Evolutionary conservation across 176 grass and related monocot species (phyloP), one percentile per base, ranked within the genome.

Genomic region (Miscanthus lutarioriparius): DNA sequence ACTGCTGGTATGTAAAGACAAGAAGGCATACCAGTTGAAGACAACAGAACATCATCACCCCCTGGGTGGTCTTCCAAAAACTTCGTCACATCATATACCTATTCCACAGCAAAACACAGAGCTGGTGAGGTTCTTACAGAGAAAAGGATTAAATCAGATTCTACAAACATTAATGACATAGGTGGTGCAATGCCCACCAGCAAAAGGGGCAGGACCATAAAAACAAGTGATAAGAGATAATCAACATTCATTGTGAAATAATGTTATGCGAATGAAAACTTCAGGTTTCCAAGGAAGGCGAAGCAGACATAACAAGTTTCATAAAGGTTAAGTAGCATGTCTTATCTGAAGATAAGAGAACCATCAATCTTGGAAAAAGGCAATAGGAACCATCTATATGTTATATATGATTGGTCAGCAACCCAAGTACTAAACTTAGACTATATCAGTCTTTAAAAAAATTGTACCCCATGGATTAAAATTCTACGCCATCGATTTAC

Each of bases 21-120:
- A 83, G 37, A 75, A 38, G n/a, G 49, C 67, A 22, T 89, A 97
- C 94, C 94, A 4, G 94, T 93, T 0, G 94, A 97, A 64, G 94
- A 97, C 68, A 94, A 25, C 67, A 97, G 77, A n/a, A 97, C 94
- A 40, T 97, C 94, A 2, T 94, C 89, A 49, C 94, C 94, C 23
- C 94, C 94, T 56, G 94, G 94, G 75, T 97, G 94, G 45, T 97
- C 91, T 44, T 97, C 94, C 74, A 97, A 69, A 54, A 97, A 97
- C 73, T 85, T 97, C 0, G 91, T 94, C 72, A 97, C 94, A 74
- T 97, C 81, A 16, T 85, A 97, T 6, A 97, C 94, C 94, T 97
- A 36, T 74, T 20, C 26, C 63, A 84, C 22, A 66, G 49, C 17
- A 78, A 1, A 69, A 68, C 19, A 58, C 0, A 12, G 2, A 22